Evolutionary conservation across 305 asterid species (phyloP), one percentile per base, ranked within the genome.

Genomic region (Withania somnifera): DNA sequence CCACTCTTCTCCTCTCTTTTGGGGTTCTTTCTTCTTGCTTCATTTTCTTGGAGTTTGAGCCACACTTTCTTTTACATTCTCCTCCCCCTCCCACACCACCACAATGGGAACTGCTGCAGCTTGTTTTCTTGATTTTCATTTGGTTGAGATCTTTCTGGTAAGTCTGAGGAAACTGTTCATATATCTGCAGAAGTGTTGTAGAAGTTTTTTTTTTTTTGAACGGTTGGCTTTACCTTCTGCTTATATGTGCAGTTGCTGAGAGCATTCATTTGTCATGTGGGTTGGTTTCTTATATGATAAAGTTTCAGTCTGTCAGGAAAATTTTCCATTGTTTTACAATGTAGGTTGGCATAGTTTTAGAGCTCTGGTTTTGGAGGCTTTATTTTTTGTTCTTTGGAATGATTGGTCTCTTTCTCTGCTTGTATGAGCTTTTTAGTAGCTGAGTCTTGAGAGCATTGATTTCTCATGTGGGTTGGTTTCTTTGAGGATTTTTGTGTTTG

Each of bases 11-110:
- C 10, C 58, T 51, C 79, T 4, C n/a, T n/a, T n/a, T 73, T 73
- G 50, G 79, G 61, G 60, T 73, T 73, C 79, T 73, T 73, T 47
- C 61, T 14, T 73, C 79, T 36, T 71, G 78, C 57, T 73, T 73
- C 79, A 47, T 47, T 73, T 50, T 1, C 42, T 73, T 47, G 61
- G 14, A 47, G 15, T 8, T 73, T 73, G 79, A 73, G 79, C 79
- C 61, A 73, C 58, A 45, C 47, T 71, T 69, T 42, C 34, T 42
- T 9, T 58, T 5, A 5, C 53, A 10, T 38, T 11, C 5, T 42
- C 22, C 26, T 4, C 22, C 24, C 40, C 40, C 40, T 1, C 0
- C 40, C 8, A 4, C 40, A 4, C 40, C 40, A 34, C 40, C 36
- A 26, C 60, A 26, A 15, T 47, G 14, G 32, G 53, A 19, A 19